Conservation (phyloP, 108 stramenopile species). For the Schizochytrium sp. region DNA sequence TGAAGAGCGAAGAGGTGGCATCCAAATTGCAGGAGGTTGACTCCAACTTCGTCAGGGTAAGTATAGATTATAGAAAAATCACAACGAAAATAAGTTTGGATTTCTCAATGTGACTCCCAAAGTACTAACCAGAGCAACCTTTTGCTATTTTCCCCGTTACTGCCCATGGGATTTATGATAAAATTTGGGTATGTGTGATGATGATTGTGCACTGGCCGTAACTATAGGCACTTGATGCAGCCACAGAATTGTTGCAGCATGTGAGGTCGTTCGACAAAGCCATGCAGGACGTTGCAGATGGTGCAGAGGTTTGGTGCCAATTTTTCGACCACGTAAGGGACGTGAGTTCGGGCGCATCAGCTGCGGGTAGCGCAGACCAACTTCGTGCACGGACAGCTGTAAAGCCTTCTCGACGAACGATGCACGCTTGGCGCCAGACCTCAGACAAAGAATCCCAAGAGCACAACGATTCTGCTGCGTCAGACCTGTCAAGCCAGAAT, state of each 20-base stretch:
- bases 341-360: background rate
- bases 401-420: background rate
- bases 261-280: conserved; percentile 18
- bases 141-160: too few relatives aligned
- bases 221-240: conserved; percentile 43
- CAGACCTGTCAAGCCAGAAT: conserved; percentile 20
- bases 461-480: background rate
- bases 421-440: background rate
- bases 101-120: too few relatives aligned
- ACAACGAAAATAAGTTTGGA: background rate
- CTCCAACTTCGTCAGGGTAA: conserved; percentile 51
- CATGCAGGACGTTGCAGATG: conserved; percentile 46
- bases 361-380: too few relatives aligned
- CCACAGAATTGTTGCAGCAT: conserved; percentile 21
- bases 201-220: too few relatives aligned
- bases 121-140: too few relatives aligned
- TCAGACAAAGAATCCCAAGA: background rate
- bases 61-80: background rate
- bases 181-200: too few relatives aligned
- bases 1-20: conserved; percentile 27
- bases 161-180: too few relatives aligned
- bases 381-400: background rate
- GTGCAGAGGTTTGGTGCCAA: background rate
- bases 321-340: conserved; percentile 33
- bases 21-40: conserved; percentile 15